Conservation (phyloP, 306 rosid species). For the Datisca glomerata region DNA sequence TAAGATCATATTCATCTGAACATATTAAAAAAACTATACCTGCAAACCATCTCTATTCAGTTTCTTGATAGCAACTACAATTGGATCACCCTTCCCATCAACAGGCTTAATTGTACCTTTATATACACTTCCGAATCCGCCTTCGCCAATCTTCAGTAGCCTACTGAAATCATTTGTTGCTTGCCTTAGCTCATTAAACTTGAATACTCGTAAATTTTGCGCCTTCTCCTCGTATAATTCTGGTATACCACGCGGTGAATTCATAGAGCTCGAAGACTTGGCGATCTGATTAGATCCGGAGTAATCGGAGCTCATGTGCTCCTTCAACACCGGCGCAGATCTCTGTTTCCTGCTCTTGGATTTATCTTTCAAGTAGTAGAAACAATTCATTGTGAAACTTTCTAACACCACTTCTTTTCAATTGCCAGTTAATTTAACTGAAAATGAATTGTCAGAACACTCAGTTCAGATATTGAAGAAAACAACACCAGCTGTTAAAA, state of each 20-base stretch:
- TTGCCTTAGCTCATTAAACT: slow-evolving; percentile 40
- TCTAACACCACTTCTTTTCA: slow-evolving; percentile 1
- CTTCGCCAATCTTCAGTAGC: slow-evolving; percentile 74
- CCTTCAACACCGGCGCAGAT: slow-evolving; percentile 63
- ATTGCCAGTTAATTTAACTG: no score
- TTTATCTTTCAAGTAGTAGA: slow-evolving; percentile 45
- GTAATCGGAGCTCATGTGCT: slow-evolving; percentile 21
- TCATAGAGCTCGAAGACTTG: slow-evolving; percentile 37
- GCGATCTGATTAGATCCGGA: slow-evolving; percentile 31
- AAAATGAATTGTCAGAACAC: no score
- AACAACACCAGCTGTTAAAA: no score
- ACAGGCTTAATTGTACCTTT: slow-evolving; percentile 58
- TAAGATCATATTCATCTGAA: slow-evolving; percentile 1
- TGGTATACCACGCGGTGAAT: slow-evolving; percentile 57
- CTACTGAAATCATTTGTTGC: slow-evolving; percentile 56
- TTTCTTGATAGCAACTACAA: slow-evolving; percentile 64
- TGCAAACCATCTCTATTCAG: slow-evolving; percentile 60
- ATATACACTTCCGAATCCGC: slow-evolving; percentile 85
- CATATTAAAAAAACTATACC: slow-evolving; percentile 28
- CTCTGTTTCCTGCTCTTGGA: slow-evolving; percentile 30
- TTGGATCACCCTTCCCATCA: slow-evolving; percentile 36
- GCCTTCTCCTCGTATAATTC: slow-evolving; percentile 73
- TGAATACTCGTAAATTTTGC: slow-evolving; percentile 54
- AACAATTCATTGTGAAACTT: slow-evolving; percentile 51
- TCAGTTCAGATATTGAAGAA: no score